Base-by-base conservation (phyloP, 2,329 filamentous ascomycete species). In the Aspergillus novoparasiticus region DNA sequence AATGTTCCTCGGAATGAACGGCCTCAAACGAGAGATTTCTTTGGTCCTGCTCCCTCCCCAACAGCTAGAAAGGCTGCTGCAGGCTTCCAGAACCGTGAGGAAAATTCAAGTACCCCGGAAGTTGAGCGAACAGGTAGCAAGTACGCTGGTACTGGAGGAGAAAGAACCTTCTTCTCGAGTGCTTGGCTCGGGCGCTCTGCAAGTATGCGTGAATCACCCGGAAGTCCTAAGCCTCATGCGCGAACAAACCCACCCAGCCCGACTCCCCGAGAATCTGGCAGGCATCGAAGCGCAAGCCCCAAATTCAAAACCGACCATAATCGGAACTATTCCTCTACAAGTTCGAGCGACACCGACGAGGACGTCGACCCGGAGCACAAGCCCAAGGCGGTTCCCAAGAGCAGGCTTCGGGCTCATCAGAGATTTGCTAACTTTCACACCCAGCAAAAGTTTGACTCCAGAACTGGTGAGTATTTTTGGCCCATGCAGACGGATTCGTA, bases 111-210 rank as follows among this genome's bases (percentile, higher is more conserved):
- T 32, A 64, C 77, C 62, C 64, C 81, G 68, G 68, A 86, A 74
- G 71, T 80, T 75, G 56, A 85, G 81, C 81, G 86, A 48, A 75
- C 79, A 9, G 81, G 86, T 55, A 85, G 84, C 26, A 83, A 82
- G 50, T 89, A 89, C 72, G 81, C 84, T 16, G 80, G 79, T 4
- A 74, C 79, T 34, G 80, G 82, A 59, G 86, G 86, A 36, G 86
- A 89, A 71, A 85, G 81, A 67, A 88, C 83, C 0, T 84, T 85
- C 60, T 81, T 87, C 68, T 82, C 81, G 45, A 82, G 79, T 63
- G 78, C 84, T 39, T 80, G 81, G 19, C 68, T 87, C 10, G 79
- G 80, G 51, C 81, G 85, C 51, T 86, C 86, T 59, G 76, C 82
- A 14, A 88, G 84, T 68, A 81, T 83, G 60, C 81, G 84, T 43